Evolutionary conservation across 2,329 filamentous ascomycete genomes (phyloP), one percentile per base, ranked within the genome.

Genomic region (Periconia sp.): DNA sequence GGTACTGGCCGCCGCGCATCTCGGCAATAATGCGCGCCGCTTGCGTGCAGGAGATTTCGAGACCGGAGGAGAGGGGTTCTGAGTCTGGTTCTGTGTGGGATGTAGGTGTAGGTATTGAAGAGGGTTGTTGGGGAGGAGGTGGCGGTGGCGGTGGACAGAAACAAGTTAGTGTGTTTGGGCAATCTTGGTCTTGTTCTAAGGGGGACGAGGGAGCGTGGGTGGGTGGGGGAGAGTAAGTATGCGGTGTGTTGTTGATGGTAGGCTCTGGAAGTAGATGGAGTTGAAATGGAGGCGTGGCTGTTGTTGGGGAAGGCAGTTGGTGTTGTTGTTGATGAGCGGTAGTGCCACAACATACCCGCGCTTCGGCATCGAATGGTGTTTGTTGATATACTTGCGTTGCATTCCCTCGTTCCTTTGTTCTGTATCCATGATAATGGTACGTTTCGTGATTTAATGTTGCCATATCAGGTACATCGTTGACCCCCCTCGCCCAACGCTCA

Each of bases 21-120:
- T 66, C 62, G 6, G 59, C 58, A 17, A 69, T 68, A 17, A 69
- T 66, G 2, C 57, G 60, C 17, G 64, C 63, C 30, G 66, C 66
- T 31, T 61, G 57, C 49, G 66, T 64, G 47, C 66, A 69, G 1
- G 66, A 68, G 17, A 65, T 69, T 19, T 68, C 57, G 8, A 64
- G 54, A 2, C 51, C 52, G 9, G 50, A 31, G 42, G 27, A 51
- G 6, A 37, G 42, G 33, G 41, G 20, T 20, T 18, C 41, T 35
- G 37, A 33, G 41, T 18, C 44, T 33, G 33, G 33, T n/a, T 37
- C 35, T n/a, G 47, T n/a, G n/a, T n/a, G 23, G 19, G 50, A 41
- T 3, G 58, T 57, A 46, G 65, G 47, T 35, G 30, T n/a, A 18
- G 17, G 45, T 35, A 33, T n/a, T n/a, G 52, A 45, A 11, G 48